Base-by-base conservation (phyloP, 2,329 filamentous ascomycete genomes). In the Colletotrichum theobromicola region DNA sequence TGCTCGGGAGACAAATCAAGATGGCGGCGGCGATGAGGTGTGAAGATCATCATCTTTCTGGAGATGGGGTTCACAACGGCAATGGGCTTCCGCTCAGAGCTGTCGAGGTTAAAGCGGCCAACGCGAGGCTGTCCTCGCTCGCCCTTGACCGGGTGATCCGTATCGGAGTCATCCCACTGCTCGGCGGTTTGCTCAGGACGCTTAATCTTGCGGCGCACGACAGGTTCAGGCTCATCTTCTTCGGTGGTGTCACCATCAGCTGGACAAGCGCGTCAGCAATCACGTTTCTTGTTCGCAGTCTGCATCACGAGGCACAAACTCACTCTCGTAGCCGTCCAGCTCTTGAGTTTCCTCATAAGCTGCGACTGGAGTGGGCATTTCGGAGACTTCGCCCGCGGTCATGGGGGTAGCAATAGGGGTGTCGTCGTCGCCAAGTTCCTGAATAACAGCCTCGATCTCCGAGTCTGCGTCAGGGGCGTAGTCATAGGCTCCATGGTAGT, bases 11-110 rank as follows among this genome's bases (percentile, higher is more conserved):
- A 90, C 26, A 90, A 80, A 75, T 91, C 89, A 18, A 90, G 82
- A 62, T 85, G 85, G 67, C 85, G 85, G 61, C 84, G 84, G 46
- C 84, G 85, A 67, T 89, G 86, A 8, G 89, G 90, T 0, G 90
- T 92, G 77, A 92, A 91, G 70, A 92, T 91, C 87, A 92, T 91
- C 87, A 92, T 89, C 81, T 91, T 91, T 72, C 89, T 86, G 3
- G 90, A 89, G 67, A 85, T 82, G 3, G 90, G 89, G 76, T 92
- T 90, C 42, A 91, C 81, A 24, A 92, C 89, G 28, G 89, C 90
- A 67, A 91, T 88, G 9, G 90, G 90, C 77, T 91, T 91, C 77
- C 87, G 87, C 75, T 88, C 85, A 3, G 87, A 86, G 66, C 85
- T 86, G 78, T 91, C 87, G 15, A 92, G 82, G 70, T 88, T 88